Conservation (phyloP, 495 filamentous ascomycete species). For the Chlorociboria aeruginascens region DNA sequence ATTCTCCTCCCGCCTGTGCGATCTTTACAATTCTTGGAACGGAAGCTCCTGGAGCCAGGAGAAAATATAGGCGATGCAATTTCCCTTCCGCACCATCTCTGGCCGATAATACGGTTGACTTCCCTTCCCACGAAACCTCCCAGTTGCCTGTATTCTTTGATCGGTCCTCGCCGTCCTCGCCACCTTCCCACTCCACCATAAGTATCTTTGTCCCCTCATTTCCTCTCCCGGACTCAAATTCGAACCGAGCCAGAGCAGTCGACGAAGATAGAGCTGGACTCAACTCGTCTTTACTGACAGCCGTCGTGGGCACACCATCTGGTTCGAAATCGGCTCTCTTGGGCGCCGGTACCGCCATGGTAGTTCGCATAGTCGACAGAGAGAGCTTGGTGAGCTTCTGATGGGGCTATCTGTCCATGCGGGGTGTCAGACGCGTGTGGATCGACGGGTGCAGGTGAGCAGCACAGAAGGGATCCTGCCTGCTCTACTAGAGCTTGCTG, state of each 20-base stretch:
- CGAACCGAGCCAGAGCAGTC: slow-evolving; percentile 63
- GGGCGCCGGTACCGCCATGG: slow-evolving; percentile 15
- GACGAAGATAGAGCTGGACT: slow-evolving; percentile 25
- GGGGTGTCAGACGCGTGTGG: slow-evolving; percentile 4
- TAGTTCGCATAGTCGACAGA: background rate
- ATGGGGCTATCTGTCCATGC: slow-evolving; percentile 13
- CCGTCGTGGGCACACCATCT: slow-evolving; percentile 4
- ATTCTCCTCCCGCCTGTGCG: slow-evolving; percentile 27
- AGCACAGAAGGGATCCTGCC: background rate
- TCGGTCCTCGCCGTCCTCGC: slow-evolving; percentile 27
- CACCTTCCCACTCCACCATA: slow-evolving; percentile 74
- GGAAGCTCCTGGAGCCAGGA: slow-evolving; percentile 52
- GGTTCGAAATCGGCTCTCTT: slow-evolving; percentile 15
- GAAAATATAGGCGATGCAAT: slow-evolving; percentile 58
- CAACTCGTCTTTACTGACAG: slow-evolving; percentile 6
- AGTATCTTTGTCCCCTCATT: slow-evolving; percentile 77
- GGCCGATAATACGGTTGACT: slow-evolving; percentile 51
- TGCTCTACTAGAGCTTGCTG: background rate
- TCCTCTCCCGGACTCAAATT: slow-evolving; percentile 64
- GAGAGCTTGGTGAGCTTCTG: slow-evolving; percentile 9
- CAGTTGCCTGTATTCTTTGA: slow-evolving; percentile 33
- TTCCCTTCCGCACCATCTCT: slow-evolving; percentile 41
- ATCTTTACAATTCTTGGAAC: slow-evolving; percentile 61
- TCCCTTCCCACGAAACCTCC: slow-evolving; percentile 69
- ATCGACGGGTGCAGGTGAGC: slow-evolving; percentile 2